Conservation (phyloP, 176 grass and related monocot species). For the Bothriochloa decipiens region DNA sequence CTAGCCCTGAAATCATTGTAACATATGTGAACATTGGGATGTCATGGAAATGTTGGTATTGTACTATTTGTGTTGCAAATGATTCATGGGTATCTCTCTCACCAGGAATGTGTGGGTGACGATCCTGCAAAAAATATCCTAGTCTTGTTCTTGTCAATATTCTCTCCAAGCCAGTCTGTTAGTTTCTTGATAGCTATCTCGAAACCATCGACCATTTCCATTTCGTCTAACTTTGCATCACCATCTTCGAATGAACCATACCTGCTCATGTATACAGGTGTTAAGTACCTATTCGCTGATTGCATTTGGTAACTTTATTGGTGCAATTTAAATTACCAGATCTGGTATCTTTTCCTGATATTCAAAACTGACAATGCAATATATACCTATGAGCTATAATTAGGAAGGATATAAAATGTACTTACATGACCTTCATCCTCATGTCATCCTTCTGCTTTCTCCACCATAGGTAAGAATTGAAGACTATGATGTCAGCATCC, state of each 20-base stretch:
- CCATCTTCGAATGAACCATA: conserved; percentile 76
- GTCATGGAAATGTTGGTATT: background rate
- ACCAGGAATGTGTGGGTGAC: conserved; percentile 88
- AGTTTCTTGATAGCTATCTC: conserved; percentile 72
- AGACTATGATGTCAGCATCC: conserved; percentile 77
- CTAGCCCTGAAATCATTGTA: conserved; percentile 59
- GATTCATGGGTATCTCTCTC: background rate
- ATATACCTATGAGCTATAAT: background rate
- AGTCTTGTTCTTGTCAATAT: conserved; percentile 61
- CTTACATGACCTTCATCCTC: conserved; percentile 71
- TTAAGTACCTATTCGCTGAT: background rate
- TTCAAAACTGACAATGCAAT: background rate
- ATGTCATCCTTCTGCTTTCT: conserved; percentile 72
- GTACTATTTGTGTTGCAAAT: background rate
- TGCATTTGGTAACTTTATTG: background rate
- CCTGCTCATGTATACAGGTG: conserved; percentile 20
- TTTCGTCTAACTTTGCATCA: conserved; percentile 59
- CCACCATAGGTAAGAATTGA: conserved; percentile 99
- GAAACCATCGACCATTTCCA: conserved; percentile 81
- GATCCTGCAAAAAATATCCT: conserved; percentile 83
- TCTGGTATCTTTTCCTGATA: background rate
- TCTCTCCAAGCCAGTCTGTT: conserved; percentile 57
- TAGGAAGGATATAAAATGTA: background rate
- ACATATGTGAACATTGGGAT: background rate
- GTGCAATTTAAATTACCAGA: background rate